Evolutionary conservation across 179 eudicot genomes (phyloP).

Genomic region (Silene coronaria): DNA sequence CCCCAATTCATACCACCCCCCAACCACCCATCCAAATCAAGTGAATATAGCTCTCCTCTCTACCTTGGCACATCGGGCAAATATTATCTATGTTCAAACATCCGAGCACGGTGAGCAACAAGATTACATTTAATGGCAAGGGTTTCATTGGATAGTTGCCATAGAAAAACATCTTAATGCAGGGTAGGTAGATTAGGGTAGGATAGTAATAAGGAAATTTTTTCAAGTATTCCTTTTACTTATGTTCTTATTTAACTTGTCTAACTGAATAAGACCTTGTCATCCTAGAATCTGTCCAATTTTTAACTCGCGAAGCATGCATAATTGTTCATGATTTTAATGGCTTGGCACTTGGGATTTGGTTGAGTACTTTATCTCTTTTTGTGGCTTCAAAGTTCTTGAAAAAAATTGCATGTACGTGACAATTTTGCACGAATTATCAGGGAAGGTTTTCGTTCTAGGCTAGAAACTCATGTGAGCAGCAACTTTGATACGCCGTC

Average conservation of each 20-base stretch:
- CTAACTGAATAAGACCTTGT: background rate
- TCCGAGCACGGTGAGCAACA: no score
- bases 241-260: background rate
- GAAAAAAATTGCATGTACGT: background rate
- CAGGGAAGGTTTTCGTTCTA: slow-evolving; percentile 84
- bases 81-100: no score
- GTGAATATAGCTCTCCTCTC: no score
- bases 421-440: slow-evolving; percentile 11
- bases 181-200: no score
- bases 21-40: no score
- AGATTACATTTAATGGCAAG: no score
- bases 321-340: background rate
- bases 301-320: background rate
- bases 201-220: no score
- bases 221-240: background rate
- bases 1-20: no score
- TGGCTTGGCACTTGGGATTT: background rate
- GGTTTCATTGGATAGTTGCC: no score
- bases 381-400: background rate
- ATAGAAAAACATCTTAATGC: no score
- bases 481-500: slow-evolving; percentile 44
- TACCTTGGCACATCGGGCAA: no score
- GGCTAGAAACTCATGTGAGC: slow-evolving; percentile 67
- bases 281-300: background rate
- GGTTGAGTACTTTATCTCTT: background rate